phyloP scores from a whole-genome alignment of 805 yeast genomes.

The Maudiozyma serrabonitensis region DNA sequence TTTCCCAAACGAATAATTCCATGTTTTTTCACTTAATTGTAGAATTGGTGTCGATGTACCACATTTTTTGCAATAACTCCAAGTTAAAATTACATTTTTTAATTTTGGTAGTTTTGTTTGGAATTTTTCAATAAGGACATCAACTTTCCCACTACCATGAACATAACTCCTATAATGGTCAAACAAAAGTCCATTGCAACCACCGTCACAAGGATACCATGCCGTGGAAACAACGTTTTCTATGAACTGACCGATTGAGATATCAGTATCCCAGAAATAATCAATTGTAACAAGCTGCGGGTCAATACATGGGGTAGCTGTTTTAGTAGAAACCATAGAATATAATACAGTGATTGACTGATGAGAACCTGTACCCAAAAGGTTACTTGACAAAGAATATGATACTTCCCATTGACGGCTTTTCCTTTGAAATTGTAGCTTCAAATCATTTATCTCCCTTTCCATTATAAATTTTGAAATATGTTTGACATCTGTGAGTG shows the following conservation, averaged over 20 bases:
- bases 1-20: constrained; percentile 89
- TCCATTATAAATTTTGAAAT: constrained; percentile 27
- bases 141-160: constrained; percentile 78
- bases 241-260: constrained; percentile 78
- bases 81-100: constrained; percentile 65
- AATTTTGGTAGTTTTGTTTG: constrained; percentile 48
- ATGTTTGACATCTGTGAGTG: constrained; percentile 26
- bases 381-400: constrained; percentile 40
- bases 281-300: constrained; percentile 80
- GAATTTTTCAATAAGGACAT: constrained; percentile 57
- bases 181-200: constrained; percentile 59
- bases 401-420: constrained; percentile 62
- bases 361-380: constrained; percentile 63
- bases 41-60: constrained; percentile 63
- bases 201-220: constrained; percentile 60
- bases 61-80: constrained; percentile 87
- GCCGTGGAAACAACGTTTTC: constrained; percentile 72
- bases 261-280: constrained; percentile 84
- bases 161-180: constrained; percentile 83
- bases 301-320: constrained; percentile 87
- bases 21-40: constrained; percentile 77
- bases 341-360: constrained; percentile 71
- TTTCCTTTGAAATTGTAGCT: constrained; percentile 26
- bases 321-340: constrained; percentile 72
- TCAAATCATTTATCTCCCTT: constrained; percentile 24